These are phyloP conservation scores for Tricholoma sp. DNA, from an alignment of 768 basidiomycete genomes.

Conservation along the genomic window DNA sequence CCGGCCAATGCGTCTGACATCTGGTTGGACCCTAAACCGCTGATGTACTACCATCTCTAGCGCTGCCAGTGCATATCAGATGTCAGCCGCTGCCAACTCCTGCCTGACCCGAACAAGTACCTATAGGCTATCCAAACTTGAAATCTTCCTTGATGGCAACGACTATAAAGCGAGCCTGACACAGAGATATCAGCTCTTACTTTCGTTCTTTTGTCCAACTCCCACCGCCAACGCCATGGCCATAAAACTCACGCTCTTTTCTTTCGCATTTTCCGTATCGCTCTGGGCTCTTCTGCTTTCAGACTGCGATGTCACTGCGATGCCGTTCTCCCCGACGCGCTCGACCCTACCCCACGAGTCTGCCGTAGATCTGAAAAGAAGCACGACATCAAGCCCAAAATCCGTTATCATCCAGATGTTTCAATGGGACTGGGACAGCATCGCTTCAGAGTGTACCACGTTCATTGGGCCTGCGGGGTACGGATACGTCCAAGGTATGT, in stretches of 20 bases:
- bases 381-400: constrained; percentile 18
- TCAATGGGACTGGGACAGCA: constrained; percentile 57
- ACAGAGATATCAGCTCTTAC: background rate
- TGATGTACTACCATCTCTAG: too few relatives aligned
- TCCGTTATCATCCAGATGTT: constrained; percentile 68
- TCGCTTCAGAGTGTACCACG: constrained; percentile 58
- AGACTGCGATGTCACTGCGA: background rate
- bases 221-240: background rate
- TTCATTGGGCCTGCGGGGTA: constrained; percentile 70
- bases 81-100: too few relatives aligned
- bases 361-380: background rate
- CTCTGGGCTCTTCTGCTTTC: background rate
- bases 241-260: background rate
- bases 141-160: too few relatives aligned
- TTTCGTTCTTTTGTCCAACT: background rate
- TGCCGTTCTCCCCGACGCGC: background rate
- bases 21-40: too few relatives aligned
- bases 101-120: too few relatives aligned
- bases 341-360: background rate
- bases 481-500: constrained; percentile 63
- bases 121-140: too few relatives aligned
- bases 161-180: background rate
- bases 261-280: background rate
- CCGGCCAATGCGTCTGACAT: too few relatives aligned
- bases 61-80: too few relatives aligned